A percentile compares a stretch with the other conserved stretches of the same genome.
These are phyloP conservation scores for Anthostomella pinea DNA, from an alignment of 2,329 filamentous ascomycete species.

Conservation along the genomic window DNA sequence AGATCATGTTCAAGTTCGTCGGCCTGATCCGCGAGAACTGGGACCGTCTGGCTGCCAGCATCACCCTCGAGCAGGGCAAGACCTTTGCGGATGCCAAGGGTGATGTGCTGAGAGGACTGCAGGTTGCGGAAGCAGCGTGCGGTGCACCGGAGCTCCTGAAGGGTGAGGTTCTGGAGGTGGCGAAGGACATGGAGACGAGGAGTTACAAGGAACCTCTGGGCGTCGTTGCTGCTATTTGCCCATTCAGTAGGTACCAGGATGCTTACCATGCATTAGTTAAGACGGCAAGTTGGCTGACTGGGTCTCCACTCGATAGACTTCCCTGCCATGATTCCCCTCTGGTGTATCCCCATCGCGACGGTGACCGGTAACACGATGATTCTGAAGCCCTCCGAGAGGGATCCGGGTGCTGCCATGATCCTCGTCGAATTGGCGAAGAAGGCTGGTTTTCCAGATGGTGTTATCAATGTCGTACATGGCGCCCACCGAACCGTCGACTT, in stretches of 20 bases:
- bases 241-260: constrained; percentile 63
- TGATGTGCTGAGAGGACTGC: constrained; percentile 76
- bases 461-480: constrained; percentile 81
- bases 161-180: constrained; percentile 79
- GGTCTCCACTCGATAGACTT: constrained; percentile 57
- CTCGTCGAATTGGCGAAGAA: constrained; percentile 75
- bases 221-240: constrained; percentile 80
- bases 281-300: constrained; percentile 3
- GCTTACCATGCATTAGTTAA: not conserved
- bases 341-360: constrained; percentile 82
- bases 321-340: constrained; percentile 90
- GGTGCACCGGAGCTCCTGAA: constrained; percentile 78
- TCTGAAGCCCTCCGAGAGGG: constrained; percentile 82
- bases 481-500: constrained; percentile 80
- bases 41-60: constrained; percentile 80
- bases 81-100: constrained; percentile 80
- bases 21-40: constrained; percentile 78
- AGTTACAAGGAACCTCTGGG: constrained; percentile 80
- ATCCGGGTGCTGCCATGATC: constrained; percentile 83
- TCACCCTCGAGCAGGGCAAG: constrained; percentile 86
- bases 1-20: constrained; percentile 86
- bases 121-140: constrained; percentile 81
- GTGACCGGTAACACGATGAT: constrained; percentile 82
- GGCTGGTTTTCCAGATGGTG: constrained; percentile 78
- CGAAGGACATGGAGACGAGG: constrained; percentile 87